phyloP scores from a whole-genome alignment of 306 rosid species.

The peach (Prunus persica) region DNA sequence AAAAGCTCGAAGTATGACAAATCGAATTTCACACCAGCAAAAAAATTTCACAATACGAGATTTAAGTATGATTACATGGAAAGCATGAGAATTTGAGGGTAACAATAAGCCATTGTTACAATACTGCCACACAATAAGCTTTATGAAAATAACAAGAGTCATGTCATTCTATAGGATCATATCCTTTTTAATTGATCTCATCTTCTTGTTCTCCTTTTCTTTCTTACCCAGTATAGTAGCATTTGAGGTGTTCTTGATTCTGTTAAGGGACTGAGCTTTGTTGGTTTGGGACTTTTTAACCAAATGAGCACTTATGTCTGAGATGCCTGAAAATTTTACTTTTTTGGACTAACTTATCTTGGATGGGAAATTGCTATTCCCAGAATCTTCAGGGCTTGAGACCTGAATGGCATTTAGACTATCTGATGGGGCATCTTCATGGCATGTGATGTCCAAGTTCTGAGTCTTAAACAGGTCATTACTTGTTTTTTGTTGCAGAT shows the following conservation, averaged over 20 bases:
- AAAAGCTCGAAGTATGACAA: background rate
- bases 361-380: constrained; percentile 24
- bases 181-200: background rate
- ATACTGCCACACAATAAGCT: background rate
- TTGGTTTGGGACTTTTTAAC: background rate
- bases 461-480: constrained; percentile 16
- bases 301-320: background rate
- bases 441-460: constrained; percentile 14
- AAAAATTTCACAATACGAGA: background rate
- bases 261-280: background rate
- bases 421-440: constrained; percentile 17
- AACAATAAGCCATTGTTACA: background rate
- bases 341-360: constrained; percentile 29
- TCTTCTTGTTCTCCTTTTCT: constrained; percentile 1
- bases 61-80: background rate
- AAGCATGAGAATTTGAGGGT: background rate
- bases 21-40: background rate
- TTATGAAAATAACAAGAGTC: background rate
- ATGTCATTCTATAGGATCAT: background rate
- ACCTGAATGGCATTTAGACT: constrained; percentile 9
- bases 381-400: constrained; percentile 14
- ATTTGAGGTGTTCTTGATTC: background rate
- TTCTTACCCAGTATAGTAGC: background rate
- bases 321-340: background rate
- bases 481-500: constrained; percentile 31